These are phyloP conservation scores for Colletotrichum navitas DNA, from an alignment of 2,329 filamentous ascomycete species.

Conservation along the genomic window DNA sequence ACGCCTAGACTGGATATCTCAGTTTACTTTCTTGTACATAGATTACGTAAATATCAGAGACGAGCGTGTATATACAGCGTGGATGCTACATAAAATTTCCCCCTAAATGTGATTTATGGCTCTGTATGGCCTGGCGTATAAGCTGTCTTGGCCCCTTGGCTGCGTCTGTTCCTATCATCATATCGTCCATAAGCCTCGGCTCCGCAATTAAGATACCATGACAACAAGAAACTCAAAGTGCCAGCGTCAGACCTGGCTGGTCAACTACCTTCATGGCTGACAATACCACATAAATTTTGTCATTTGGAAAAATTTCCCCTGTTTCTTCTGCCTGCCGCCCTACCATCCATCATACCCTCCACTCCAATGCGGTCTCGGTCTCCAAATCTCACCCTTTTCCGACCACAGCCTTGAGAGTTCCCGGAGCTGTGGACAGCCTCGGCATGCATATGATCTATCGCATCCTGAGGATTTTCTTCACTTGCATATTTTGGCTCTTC, in stretches of 20 bases:
- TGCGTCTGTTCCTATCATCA: too few species aligned
- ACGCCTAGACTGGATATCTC: neutral
- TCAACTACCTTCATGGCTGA: neutral
- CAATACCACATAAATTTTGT: neutral
- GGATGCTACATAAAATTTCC: neutral
- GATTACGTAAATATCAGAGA: neutral
- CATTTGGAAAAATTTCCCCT: neutral
- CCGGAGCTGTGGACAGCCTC: neutral
- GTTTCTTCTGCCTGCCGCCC: too few species aligned
- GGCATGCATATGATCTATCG: neutral
- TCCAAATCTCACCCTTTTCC: neutral
- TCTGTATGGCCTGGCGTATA: neutral
- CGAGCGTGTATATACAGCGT: neutral
- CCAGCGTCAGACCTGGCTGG: neutral
- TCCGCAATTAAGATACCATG: neutral
- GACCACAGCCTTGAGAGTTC: neutral
- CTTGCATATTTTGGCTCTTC: neutral
- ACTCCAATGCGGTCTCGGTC: neutral
- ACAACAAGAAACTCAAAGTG: neutral
- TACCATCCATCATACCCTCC: neutral
- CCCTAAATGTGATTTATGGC: neutral
- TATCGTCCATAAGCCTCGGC: neutral
- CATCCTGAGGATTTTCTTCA: neutral
- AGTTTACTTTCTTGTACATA: constrained; percentile 16
- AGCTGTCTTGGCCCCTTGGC: neutral